Conservation (phyloP, 1,139 yeast genomes). For the Taiozyma sp. region DNA sequence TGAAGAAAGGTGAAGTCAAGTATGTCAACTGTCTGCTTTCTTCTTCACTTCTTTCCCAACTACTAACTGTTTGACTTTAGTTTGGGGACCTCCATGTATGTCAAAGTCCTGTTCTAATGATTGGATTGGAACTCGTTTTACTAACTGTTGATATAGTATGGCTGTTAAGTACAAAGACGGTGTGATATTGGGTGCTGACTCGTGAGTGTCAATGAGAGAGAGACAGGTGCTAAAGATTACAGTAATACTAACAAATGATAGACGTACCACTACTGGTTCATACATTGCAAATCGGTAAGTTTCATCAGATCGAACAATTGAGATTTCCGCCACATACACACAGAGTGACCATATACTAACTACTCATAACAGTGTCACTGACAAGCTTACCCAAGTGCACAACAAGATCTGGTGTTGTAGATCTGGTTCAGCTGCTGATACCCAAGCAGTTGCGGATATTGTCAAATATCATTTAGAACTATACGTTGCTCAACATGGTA, state of each 20-base stretch:
- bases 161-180: slow-evolving; percentile 96
- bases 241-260: slow-evolving; percentile 14
- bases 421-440: slow-evolving; percentile 99
- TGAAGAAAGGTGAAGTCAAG: slow-evolving; percentile 89
- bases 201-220: slow-evolving; percentile 21
- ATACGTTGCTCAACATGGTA: slow-evolving; percentile 56
- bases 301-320: neutral
- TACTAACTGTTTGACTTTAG: slow-evolving; percentile 13
- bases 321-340: neutral
- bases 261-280: slow-evolving; percentile 92
- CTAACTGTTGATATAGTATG: slow-evolving; percentile 35
- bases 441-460: slow-evolving; percentile 96
- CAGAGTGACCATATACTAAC: neutral
- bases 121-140: neutral
- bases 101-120: neutral
- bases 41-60: neutral
- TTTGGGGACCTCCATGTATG: slow-evolving; percentile 20
- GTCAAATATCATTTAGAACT: slow-evolving; percentile 83
- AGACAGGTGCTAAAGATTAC: neutral
- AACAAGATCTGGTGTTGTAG: slow-evolving; percentile 99
- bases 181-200: slow-evolving; percentile 95
- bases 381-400: slow-evolving; percentile 91
- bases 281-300: slow-evolving; percentile 72
- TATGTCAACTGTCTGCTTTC: neutral
- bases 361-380: slow-evolving; percentile 67